A percentile compares a stretch with the other conserved stretches of the same genome.
Evolutionary conservation across 192 early-diverging fungal species (phyloP).

Genomic region (Mortierella claussenii): DNA sequence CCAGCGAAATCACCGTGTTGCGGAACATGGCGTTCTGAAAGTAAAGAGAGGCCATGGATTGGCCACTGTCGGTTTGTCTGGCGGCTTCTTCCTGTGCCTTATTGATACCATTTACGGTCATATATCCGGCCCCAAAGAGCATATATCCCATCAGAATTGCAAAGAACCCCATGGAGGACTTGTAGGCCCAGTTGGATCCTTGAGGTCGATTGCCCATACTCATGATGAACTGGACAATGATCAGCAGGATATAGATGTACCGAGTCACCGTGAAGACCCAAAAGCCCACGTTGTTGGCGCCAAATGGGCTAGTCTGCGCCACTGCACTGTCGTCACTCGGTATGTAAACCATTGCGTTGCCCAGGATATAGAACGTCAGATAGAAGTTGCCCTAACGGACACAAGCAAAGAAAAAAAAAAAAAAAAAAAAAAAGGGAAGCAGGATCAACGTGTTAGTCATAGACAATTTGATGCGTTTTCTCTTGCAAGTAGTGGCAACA

Average conservation of each 20-base stretch:
- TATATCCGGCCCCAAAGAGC: constrained; percentile 1
- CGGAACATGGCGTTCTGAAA: constrained; percentile 58
- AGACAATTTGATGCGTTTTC: no score
- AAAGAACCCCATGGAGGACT: constrained; percentile 6
- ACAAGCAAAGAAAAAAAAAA: no score
- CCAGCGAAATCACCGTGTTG: constrained; percentile 83
- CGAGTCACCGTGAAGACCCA: constrained; percentile 9
- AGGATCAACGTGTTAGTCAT: no score
- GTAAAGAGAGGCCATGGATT: constrained; percentile 17
- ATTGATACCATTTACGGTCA: neutral
- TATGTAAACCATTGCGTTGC: neutral
- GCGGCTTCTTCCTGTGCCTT: neutral
- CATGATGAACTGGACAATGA: constrained; percentile 9
- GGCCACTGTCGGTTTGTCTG: no score
- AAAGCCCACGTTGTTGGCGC: neutral
- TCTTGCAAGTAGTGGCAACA: no score
- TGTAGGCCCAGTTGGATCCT: constrained; percentile 11
- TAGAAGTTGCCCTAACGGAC: constrained; percentile 9
- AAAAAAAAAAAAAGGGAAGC: no score
- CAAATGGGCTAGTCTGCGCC: constrained; percentile 1
- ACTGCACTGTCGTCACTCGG: neutral
- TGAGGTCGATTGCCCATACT: constrained; percentile 9
- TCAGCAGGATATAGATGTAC: constrained; percentile 4
- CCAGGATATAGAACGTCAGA: constrained; percentile 2
- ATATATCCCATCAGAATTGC: constrained; percentile 6